phyloP scores from a whole-genome alignment of 2,329 filamentous ascomycete genomes.

The Penicillium sp. region DNA sequence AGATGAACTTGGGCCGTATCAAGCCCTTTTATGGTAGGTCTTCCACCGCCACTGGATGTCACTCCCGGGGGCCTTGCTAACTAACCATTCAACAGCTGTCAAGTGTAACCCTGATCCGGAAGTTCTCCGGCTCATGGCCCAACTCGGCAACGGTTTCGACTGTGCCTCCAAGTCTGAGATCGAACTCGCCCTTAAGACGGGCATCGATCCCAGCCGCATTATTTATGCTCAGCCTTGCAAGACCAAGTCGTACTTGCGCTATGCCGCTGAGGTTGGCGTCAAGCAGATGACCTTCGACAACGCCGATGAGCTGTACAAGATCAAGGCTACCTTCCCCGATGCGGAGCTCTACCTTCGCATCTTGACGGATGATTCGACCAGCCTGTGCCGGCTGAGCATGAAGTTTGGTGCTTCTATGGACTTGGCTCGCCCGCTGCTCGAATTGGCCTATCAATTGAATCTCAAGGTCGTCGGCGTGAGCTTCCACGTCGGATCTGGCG shows the following conservation, averaged over 20 bases:
- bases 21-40: slow-evolving; percentile 90
- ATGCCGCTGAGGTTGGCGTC: slow-evolving; percentile 78
- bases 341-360: slow-evolving; percentile 94
- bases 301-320: slow-evolving; percentile 95
- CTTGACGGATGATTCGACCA: slow-evolving; percentile 91
- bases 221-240: slow-evolving; percentile 99
- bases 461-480: slow-evolving; percentile 94
- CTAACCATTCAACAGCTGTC: slow-evolving; percentile 62
- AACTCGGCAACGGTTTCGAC: slow-evolving; percentile 91
- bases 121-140: slow-evolving; percentile 82
- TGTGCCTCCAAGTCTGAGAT: slow-evolving; percentile 98
- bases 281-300: slow-evolving; percentile 99
- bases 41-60: neutral
- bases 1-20: slow-evolving; percentile 85
- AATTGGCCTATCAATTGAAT: slow-evolving; percentile 74
- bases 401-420: slow-evolving; percentile 95
- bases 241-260: slow-evolving; percentile 95
- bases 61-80: slow-evolving; percentile 3
- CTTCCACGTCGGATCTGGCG: slow-evolving; percentile 96
- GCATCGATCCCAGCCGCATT: slow-evolving; percentile 83
- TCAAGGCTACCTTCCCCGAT: slow-evolving; percentile 83
- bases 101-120: slow-evolving; percentile 97
- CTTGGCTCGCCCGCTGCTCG: slow-evolving; percentile 71
- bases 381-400: slow-evolving; percentile 89
- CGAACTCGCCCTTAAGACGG: slow-evolving; percentile 80